phyloP scores from a whole-genome alignment of 441 rosid genomes.

The Gossypium davidsonii region DNA sequence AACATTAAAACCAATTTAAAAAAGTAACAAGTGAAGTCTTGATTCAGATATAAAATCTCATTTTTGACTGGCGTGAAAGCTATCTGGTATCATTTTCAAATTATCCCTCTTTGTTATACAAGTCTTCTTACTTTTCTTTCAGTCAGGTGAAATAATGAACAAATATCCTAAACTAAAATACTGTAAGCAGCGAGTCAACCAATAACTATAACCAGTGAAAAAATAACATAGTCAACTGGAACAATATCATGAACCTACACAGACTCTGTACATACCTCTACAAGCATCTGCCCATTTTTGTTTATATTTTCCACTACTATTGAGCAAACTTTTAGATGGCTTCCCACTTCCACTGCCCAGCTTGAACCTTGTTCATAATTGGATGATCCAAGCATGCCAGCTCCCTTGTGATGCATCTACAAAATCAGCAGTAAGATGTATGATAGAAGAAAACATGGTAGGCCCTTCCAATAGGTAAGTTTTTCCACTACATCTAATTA shows the following conservation, averaged over 20 bases:
- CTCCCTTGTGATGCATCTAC: conserved; percentile 65
- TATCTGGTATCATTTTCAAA: neutral
- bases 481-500: neutral
- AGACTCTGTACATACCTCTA: conserved; percentile 50
- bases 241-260: neutral
- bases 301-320: conserved; percentile 79
- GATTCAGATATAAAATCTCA: neutral
- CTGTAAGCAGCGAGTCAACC: no score
- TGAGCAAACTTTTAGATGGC: conserved; percentile 80
- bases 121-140: neutral
- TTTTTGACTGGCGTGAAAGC: neutral
- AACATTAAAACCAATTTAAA: conserved; percentile 7
- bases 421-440: conserved; percentile 21
- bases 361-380: conserved; percentile 72
- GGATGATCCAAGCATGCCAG: conserved; percentile 28
- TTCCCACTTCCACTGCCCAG: conserved; percentile 92
- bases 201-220: neutral
- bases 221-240: neutral
- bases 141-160: no score
- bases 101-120: neutral
- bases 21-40: neutral
- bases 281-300: conserved; percentile 81
- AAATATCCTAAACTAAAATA: no score
- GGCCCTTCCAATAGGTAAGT: neutral
- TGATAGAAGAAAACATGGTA: neutral